Evolutionary conservation across 371 early-diverging fungal genomes (phyloP), one percentile per base, ranked within the genome.

Genomic region (Apophysomyces trapeziformis): DNA sequence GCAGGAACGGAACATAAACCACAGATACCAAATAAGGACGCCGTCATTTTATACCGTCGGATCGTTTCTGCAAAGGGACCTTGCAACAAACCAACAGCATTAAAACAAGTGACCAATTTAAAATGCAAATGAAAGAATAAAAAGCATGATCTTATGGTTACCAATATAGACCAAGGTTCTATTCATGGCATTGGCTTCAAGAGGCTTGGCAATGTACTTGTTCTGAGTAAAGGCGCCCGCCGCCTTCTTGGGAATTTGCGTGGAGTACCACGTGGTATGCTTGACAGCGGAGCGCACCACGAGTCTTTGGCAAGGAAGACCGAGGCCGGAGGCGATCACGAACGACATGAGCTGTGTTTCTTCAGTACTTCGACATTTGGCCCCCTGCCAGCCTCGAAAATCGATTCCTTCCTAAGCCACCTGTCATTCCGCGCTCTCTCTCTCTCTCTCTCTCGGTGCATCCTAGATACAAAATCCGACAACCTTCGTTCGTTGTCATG

Each of bases 131-230:
- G 38, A 26, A 26, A 26, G 26, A 44, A 38, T 35, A 5, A 26
- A 26, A 26, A 26, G 32, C 35, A 5, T 41, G 32, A 37, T 50
- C 44, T 26, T 5, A 9, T 18, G 21, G 18, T 57, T 72, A 82
- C 82, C 79, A 50, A 82, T 75, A 66, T 82, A 82, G 1, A 82
- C 82, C 9, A 82, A 61, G 14, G 82, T 82, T 43, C 71, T 70
- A 46, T 79, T 71, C n/a, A 74, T 64, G 7, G 39, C 45, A 7
- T 14, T 16, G 16, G 18, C 44, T 32, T 61, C 56, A 18, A 65
- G 64, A 38, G 69, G 60, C 43, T 59, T 45, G 11, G 61, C 60
- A 43, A 73, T 70, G 16, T 70, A 60, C 44, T 73, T 64, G 60
- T 72, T 72, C 54, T 66, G 62, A 9, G 72, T 72, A 41, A 72